Base-by-base conservation (phyloP, 306 rosid species). In the Rosa multiflora region DNA sequence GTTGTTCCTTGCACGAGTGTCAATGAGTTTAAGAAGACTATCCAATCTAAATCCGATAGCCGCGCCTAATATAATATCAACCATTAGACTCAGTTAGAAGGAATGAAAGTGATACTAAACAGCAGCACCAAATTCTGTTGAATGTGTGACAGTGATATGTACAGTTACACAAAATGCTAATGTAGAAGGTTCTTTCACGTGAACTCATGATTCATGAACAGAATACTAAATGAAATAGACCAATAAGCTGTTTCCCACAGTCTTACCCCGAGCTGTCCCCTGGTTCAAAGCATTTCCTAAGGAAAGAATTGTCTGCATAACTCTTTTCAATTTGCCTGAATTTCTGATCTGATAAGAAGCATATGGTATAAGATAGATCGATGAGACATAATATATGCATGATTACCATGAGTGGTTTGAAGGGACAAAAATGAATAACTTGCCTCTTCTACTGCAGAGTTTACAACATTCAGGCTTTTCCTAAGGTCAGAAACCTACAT, bases 271-370 rank as follows among this genome's bases (percentile, higher is more conserved):
- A 42, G 93, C 90, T 84, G 98, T 94, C 84, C 98, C 98, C 84
- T 88, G 97, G 84, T 94, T 94, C 87, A 94, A 85, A 83, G 98
- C 98, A 86, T 94, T 94, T 81, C 98, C 98, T 73, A 94, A 79
- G 40, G 98, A 91, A 76, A 94, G 98, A 86, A 94, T 88, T 55
- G 97, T 94, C 81, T 92, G 98, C 97, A 94, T 94, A 78, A 94
- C 75, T 92, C 98, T 91, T 88, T 94, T 94, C 67, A 94, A 87
- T 86, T 94, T 94, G 83, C 80, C 81, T 46, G 98, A 94, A 86
- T 75, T 87, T 70, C 84, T 88, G 80, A 94, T 89, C 98, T 92
- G 98, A 81, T 76, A 80, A 72, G 72, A 8, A 83, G 75, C 59
- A 75, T 83, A 59, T 40, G 29, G 4, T 12, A 10, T 46, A 85